Percentiles rank a stretch among this genome's conserved stretches.
Evolutionary conservation across 2,329 filamentous ascomycete genomes (phyloP).

Genomic region (Trematosphaeria pertusa): DNA sequence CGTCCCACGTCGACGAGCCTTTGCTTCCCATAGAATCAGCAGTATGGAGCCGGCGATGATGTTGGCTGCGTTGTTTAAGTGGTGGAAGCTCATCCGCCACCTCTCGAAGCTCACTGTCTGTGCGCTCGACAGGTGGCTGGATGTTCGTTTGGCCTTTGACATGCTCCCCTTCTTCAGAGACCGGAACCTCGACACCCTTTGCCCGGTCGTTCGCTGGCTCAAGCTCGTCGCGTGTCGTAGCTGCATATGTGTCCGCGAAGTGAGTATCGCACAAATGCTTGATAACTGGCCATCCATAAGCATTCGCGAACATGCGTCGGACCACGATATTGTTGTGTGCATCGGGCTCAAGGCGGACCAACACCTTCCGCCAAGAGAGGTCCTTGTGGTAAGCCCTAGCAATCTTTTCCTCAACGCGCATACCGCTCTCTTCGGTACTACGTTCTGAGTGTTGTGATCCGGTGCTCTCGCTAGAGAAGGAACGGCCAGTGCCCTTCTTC

Average conservation of each 20-base stretch:
- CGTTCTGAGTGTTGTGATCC: conserved; percentile 32
- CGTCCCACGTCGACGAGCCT: conserved; percentile 57
- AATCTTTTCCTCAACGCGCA: conserved; percentile 98
- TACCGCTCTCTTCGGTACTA: conserved; percentile 61
- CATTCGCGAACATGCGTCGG: conserved; percentile 94
- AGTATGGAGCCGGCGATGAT: conserved; percentile 30
- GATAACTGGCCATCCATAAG: conserved; percentile 95
- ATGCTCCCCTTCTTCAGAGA: conserved; percentile 71
- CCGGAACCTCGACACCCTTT: conserved; percentile 62
- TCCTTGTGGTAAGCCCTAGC: conserved; percentile 92
- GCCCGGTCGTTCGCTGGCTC: conserved; percentile 74
- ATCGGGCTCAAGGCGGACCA: conserved; percentile 93
- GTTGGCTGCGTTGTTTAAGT: conserved; percentile 30
- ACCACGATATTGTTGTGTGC: conserved; percentile 99
- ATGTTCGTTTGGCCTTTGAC: conserved; percentile 57
- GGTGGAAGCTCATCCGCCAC: conserved; percentile 50
- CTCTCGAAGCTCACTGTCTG: conserved; percentile 58
- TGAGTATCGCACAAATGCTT: conserved; percentile 95
- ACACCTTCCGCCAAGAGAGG: conserved; percentile 93
- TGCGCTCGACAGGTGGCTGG: conserved; percentile 48
- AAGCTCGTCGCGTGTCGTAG: conserved; percentile 70
- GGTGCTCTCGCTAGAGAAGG: conserved; percentile 47
- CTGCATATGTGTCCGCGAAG: conserved; percentile 77
- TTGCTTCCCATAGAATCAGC: conserved; percentile 41
- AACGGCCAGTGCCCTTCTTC: conserved; percentile 43